Percentiles rank a stretch among this genome's conserved stretches.
These are phyloP conservation scores for Talaromyces sp. DNA, from an alignment of 2,329 filamentous ascomycete genomes.

Conservation along the genomic window DNA sequence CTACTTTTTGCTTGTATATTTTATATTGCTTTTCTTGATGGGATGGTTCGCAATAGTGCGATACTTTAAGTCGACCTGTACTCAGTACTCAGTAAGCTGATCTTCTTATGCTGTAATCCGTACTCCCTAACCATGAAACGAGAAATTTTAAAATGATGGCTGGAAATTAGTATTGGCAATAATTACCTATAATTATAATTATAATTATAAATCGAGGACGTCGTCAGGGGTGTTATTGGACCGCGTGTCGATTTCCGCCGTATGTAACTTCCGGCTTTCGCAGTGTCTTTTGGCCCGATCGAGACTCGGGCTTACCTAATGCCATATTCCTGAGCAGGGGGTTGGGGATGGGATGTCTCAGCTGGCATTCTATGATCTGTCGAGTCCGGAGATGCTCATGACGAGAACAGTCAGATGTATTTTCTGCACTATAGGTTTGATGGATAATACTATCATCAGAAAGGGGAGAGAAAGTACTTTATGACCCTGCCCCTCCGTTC, in stretches of 20 bases:
- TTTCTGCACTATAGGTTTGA: not conserved
- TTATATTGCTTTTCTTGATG: not conserved
- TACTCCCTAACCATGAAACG: too few species aligned
- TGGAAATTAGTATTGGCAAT: too few species aligned
- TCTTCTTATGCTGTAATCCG: too few species aligned
- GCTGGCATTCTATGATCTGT: not conserved
- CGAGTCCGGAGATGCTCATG: not conserved
- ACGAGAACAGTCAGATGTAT: not conserved
- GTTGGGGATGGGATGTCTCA: conserved; percentile 9
- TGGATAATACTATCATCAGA: not conserved
- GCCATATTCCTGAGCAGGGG: not conserved
- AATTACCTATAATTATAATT: too few species aligned
- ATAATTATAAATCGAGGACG: not conserved
- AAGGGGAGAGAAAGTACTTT: conserved; percentile 6
- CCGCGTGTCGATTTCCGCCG: not conserved
- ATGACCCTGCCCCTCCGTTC: conserved; percentile 30
- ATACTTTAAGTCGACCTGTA: not conserved
- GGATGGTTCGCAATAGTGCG: not conserved
- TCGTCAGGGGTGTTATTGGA: conserved; percentile 2
- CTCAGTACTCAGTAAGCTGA: too few species aligned
- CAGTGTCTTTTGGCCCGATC: conserved; percentile 1
- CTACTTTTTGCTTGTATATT: not conserved
- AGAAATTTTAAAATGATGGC: too few species aligned
- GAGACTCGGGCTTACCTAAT: conserved; percentile 8
- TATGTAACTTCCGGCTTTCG: conserved; percentile 2